These are phyloP conservation scores for Botrytis paeoniae DNA, from an alignment of 2,329 filamentous ascomycete species.

Conservation along the genomic window DNA sequence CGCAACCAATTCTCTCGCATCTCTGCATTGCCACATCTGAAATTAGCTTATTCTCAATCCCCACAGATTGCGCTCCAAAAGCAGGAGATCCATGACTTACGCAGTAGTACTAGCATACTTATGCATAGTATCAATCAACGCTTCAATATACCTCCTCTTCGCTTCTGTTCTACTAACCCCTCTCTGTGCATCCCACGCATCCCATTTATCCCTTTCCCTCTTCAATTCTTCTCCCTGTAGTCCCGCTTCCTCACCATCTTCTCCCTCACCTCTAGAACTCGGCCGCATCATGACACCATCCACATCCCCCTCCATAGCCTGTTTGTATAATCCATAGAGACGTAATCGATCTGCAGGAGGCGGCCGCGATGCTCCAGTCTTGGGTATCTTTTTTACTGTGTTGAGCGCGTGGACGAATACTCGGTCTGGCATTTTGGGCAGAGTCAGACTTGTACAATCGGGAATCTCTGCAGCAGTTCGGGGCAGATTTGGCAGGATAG, in stretches of 20 bases:
- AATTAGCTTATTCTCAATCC: constrained; percentile 13
- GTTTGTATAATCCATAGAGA: constrained; percentile 97
- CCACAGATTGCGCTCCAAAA: background rate
- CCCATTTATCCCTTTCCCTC: constrained; percentile 70
- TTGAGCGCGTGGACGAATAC: constrained; percentile 99
- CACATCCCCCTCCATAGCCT: constrained; percentile 98
- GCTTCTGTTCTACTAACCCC: constrained; percentile 84
- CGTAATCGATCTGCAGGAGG: constrained; percentile 81
- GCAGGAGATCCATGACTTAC: constrained; percentile 44
- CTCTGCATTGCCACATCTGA: constrained; percentile 44
- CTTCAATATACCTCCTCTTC: constrained; percentile 90
- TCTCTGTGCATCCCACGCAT: constrained; percentile 90
- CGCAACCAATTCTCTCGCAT: constrained; percentile 80
- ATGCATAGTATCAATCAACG: constrained; percentile 95
- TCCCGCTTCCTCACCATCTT: constrained; percentile 46
- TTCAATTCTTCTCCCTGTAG: constrained; percentile 43
- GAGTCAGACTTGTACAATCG: background rate
- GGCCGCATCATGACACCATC: constrained; percentile 91
- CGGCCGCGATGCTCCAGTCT: constrained; percentile 85
- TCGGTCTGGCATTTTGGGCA: constrained; percentile 60
- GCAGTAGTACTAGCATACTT: constrained; percentile 82
- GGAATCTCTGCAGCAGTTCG: background rate
- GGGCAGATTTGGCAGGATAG: constrained; percentile 12
- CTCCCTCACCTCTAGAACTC: constrained; percentile 52
- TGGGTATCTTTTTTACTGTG: constrained; percentile 95